Conservation (phyloP, 345 rosid genomes). For the Bruguiera parviflora region DNA sequence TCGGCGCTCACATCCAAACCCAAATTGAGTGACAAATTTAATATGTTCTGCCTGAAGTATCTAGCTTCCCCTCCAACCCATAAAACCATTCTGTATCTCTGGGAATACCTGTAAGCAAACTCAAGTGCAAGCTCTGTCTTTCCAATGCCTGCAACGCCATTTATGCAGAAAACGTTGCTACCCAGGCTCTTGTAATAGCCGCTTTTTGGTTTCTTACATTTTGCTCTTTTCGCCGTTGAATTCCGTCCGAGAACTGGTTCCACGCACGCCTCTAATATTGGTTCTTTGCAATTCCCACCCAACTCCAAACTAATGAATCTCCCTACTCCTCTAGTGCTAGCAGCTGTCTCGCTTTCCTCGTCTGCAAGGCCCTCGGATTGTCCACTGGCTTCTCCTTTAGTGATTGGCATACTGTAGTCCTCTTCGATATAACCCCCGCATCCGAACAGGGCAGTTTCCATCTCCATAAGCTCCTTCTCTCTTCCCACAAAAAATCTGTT, state of each 20-base stretch:
- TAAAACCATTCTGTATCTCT: slow-evolving; percentile 83
- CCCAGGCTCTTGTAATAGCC: slow-evolving; percentile 49
- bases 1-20: slow-evolving; percentile 86
- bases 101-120: slow-evolving; percentile 69
- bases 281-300: slow-evolving; percentile 56
- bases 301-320: slow-evolving; percentile 65
- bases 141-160: slow-evolving; percentile 74
- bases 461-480: slow-evolving; percentile 69
- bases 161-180: slow-evolving; percentile 61
- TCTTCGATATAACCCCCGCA: slow-evolving; percentile 44
- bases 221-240: slow-evolving; percentile 49
- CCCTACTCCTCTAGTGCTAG: slow-evolving; percentile 43
- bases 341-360: slow-evolving; percentile 58
- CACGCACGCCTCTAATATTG: slow-evolving; percentile 57
- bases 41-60: slow-evolving; percentile 73
- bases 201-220: slow-evolving; percentile 62
- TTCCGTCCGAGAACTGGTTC: slow-evolving; percentile 58
- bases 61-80: slow-evolving; percentile 92
- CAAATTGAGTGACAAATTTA: slow-evolving; percentile 70
- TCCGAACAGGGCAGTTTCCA: slow-evolving; percentile 73
- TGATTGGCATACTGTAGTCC: slow-evolving; percentile 37
- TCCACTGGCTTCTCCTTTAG: slow-evolving; percentile 64
- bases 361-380: slow-evolving; percentile 80
- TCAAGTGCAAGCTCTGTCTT: slow-evolving; percentile 91
- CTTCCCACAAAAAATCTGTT: slow-evolving; percentile 71